Conservation (phyloP, 2,329 filamentous ascomycete species). For the Fusarium graminum region DNA sequence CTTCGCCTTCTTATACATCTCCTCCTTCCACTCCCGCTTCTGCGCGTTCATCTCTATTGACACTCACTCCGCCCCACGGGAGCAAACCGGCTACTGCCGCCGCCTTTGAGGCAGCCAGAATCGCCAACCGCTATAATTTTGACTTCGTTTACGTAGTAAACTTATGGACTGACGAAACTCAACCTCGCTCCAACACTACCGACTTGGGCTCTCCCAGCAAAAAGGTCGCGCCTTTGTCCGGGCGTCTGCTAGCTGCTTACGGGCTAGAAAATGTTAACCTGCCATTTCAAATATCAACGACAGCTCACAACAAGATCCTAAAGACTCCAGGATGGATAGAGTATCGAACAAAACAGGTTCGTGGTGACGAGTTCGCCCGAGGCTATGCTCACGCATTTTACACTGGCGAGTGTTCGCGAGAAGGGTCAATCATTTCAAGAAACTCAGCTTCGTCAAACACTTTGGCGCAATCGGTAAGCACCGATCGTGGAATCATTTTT, state of each 20-base stretch:
- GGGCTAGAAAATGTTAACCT: constrained; percentile 64
- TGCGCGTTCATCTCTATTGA: constrained; percentile 54
- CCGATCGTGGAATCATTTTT: constrained; percentile 68
- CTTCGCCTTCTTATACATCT: constrained; percentile 36
- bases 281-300: constrained; percentile 65
- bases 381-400: constrained; percentile 69
- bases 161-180: constrained; percentile 62
- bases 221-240: constrained; percentile 54
- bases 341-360: constrained; percentile 60
- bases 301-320: constrained; percentile 65
- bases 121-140: constrained; percentile 68
- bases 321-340: constrained; percentile 66
- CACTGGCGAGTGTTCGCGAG: constrained; percentile 55
- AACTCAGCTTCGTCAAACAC: constrained; percentile 48
- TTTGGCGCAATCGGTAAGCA: constrained; percentile 43
- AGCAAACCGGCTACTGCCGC: constrained; percentile 61
- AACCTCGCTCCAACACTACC: constrained; percentile 11
- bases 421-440: constrained; percentile 44
- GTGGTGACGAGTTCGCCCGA: constrained; percentile 61
- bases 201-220: constrained; percentile 23
- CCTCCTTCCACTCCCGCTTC: constrained; percentile 44
- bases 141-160: constrained; percentile 71
- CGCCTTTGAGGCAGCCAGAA: constrained; percentile 67
- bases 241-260: constrained; percentile 67
- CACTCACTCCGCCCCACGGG: constrained; percentile 60